Percentiles rank a stretch among this genome's conserved stretches.
Conservation (phyloP, 2,329 filamentous ascomycete species). For the Bipolaris victoriae region DNA sequence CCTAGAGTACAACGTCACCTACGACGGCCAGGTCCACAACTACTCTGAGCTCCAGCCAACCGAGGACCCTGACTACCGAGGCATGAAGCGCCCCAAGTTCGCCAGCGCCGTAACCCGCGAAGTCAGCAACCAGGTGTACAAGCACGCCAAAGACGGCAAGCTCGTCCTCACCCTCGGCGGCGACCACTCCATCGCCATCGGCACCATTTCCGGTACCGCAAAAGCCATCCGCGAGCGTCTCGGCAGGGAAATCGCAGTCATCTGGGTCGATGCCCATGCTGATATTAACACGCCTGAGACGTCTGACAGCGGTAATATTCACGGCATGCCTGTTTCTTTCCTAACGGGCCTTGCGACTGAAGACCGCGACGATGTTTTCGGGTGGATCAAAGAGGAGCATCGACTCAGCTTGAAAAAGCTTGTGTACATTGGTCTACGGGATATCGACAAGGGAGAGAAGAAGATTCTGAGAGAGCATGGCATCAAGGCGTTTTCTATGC, state of each 20-base stretch:
- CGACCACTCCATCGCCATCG: constrained; percentile 96
- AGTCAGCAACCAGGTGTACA: constrained; percentile 84
- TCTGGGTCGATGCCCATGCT: constrained; percentile 98
- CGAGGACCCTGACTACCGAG: constrained; percentile 77
- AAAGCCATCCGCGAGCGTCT: constrained; percentile 85
- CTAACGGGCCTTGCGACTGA: constrained; percentile 82
- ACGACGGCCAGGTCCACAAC: constrained; percentile 80
- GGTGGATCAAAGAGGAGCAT: constrained; percentile 82
- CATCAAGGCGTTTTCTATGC: constrained; percentile 98
- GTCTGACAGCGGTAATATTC: constrained; percentile 88
- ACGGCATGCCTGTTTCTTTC: constrained; percentile 97
- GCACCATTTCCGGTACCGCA: constrained; percentile 85
- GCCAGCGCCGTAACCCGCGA: constrained; percentile 84
- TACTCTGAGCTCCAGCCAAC: constrained; percentile 77
- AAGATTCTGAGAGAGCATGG: constrained; percentile 83
- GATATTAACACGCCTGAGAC: constrained; percentile 97
- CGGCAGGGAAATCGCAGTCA: constrained; percentile 84
- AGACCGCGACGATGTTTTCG: constrained; percentile 79
- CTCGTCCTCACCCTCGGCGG: constrained; percentile 93
- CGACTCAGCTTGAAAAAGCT: constrained; percentile 77
- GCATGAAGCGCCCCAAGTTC: constrained; percentile 91
- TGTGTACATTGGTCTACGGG: constrained; percentile 94
- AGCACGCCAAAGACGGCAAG: constrained; percentile 80
- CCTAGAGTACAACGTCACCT: constrained; percentile 85
- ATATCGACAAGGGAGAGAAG: constrained; percentile 95